A percentile compares a stretch with the other conserved stretches of the same genome.
phyloP scores from a whole-genome alignment of 805 yeast genomes.

The Saturnispora zaruensis region DNA sequence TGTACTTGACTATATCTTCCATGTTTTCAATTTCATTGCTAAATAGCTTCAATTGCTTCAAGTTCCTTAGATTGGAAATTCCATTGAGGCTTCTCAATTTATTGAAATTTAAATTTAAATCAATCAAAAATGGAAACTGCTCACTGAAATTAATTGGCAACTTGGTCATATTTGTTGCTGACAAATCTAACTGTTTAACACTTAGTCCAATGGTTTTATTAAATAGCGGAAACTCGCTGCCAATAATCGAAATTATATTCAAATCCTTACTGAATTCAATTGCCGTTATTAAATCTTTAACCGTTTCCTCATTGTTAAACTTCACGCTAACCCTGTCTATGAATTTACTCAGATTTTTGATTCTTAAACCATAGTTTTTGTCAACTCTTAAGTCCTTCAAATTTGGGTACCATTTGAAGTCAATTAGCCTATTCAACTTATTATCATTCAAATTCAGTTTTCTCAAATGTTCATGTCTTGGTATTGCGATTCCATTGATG shows the following conservation, averaged over 20 bases:
- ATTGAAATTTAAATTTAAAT: conserved; percentile 45
- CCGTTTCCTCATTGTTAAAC: conserved; percentile 24
- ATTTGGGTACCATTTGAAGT: conserved; percentile 29
- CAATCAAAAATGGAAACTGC: conserved; percentile 39
- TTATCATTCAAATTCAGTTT: conserved; percentile 11
- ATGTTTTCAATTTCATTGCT: conserved; percentile 37
- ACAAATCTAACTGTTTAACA: conserved; percentile 34
- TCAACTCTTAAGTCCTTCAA: conserved; percentile 39
- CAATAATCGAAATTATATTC: conserved; percentile 29
- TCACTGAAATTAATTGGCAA: conserved; percentile 32
- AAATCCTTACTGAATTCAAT: conserved; percentile 20
- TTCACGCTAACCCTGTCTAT: conserved; percentile 38
- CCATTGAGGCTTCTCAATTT: conserved; percentile 29
- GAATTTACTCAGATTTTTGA: conserved; percentile 26
- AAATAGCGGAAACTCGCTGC: conserved; percentile 17
- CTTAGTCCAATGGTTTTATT: conserved; percentile 18
- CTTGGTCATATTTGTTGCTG: conserved; percentile 36
- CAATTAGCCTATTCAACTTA: conserved; percentile 8
- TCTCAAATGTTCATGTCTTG: conserved; percentile 11
- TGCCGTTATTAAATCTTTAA: conserved; percentile 16
- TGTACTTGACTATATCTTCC: conserved; percentile 27
- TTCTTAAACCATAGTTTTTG: conserved; percentile 27
- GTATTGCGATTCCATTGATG: conserved; percentile 26
- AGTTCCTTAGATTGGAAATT: conserved; percentile 28
- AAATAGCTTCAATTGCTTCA: conserved; percentile 35